Conservation (phyloP, 805 yeast genomes). For the Clavispora asparagi region DNA sequence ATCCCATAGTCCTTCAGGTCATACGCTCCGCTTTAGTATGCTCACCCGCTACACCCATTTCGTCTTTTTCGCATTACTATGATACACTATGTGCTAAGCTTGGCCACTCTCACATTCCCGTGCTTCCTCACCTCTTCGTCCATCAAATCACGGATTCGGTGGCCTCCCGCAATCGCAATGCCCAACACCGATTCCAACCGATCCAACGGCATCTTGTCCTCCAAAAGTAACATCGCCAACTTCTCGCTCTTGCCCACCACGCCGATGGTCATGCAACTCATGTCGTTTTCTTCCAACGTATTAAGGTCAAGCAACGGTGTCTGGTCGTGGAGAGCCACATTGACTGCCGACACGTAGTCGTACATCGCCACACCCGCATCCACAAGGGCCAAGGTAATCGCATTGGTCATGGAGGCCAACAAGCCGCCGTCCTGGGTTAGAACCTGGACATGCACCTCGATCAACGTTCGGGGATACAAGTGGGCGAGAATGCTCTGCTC, state of each 20-base stretch:
- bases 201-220: conserved; percentile 82
- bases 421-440: conserved; percentile 89
- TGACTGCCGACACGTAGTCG: conserved; percentile 78
- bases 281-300: conserved; percentile 75
- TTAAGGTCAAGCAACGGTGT: conserved; percentile 78
- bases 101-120: conserved; percentile 55
- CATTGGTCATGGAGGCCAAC: conserved; percentile 72
- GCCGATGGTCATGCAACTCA: conserved; percentile 78
- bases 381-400: conserved; percentile 81
- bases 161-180: conserved; percentile 83
- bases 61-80: not conserved
- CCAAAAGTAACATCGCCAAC: conserved; percentile 69
- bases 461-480: conserved; percentile 77
- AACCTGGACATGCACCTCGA: conserved; percentile 71
- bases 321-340: conserved; percentile 75
- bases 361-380: conserved; percentile 96
- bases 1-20: no score
- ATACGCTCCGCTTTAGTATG: no score
- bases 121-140: conserved; percentile 76
- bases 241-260: conserved; percentile 79
- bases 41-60: not conserved
- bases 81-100: conserved; percentile 18
- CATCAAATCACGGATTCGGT: conserved; percentile 77
- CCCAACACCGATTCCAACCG: conserved; percentile 69
- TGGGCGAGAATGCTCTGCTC: conserved; percentile 68